Evolutionary conservation across 352 stramenopile species (phyloP).

Genomic region (Blastocystis sp.): DNA sequence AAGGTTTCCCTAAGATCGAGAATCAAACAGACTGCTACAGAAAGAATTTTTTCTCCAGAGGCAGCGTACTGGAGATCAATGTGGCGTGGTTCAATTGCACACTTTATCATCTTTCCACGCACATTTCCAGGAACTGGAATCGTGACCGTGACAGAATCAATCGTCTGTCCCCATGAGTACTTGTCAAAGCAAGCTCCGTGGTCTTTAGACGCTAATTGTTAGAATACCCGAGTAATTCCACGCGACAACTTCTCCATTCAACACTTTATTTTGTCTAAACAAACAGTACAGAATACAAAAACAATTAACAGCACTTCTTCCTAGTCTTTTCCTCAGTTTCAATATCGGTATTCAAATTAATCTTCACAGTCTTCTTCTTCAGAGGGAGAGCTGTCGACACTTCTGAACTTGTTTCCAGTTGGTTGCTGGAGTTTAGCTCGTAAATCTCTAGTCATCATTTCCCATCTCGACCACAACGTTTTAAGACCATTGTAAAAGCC

Average conservation of each 20-base stretch:
- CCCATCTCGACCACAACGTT: background rate
- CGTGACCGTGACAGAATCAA: slow-evolving; percentile 2
- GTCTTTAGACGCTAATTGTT: background rate
- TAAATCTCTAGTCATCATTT: slow-evolving; percentile 19
- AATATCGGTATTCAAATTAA: background rate
- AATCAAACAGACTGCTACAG: background rate
- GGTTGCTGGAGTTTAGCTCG: slow-evolving; percentile 9
- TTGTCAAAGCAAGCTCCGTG: background rate
- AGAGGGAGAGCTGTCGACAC: background rate
- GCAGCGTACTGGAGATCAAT: background rate
- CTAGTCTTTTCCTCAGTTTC: background rate
- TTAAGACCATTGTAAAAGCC: slow-evolving; percentile 74
- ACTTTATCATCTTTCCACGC: background rate
- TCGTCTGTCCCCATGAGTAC: slow-evolving; percentile 41
- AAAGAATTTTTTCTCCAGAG: background rate
- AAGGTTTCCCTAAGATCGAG: background rate
- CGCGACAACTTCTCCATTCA: background rate
- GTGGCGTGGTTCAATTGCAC: background rate
- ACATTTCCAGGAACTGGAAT: background rate
- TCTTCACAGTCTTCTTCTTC: slow-evolving; percentile 54
- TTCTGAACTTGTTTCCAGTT: background rate
- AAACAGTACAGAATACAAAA: background rate
- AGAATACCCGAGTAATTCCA: background rate
- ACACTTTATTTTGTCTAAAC: background rate
- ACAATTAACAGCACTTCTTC: slow-evolving; percentile 49